Percentiles rank a stretch among this genome's conserved stretches.
Evolutionary conservation across 2,329 filamentous ascomycete genomes (phyloP).

Genomic region (Colletotrichum sp.): DNA sequence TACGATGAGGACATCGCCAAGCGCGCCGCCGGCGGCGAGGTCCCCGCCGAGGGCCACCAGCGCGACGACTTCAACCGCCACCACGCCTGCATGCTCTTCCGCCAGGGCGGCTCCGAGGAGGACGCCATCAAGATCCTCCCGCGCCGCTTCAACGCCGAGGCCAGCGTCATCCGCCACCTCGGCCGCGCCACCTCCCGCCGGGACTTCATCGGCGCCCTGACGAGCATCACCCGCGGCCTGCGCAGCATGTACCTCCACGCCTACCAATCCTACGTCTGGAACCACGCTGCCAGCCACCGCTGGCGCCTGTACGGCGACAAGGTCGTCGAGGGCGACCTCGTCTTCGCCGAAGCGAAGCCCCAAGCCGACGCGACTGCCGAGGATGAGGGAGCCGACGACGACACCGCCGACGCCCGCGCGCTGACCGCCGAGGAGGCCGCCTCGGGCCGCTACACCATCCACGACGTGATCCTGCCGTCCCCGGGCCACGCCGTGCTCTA

Average conservation of each 20-base stretch:
- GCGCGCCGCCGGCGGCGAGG: slow-evolving; percentile 38
- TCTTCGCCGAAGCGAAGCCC: slow-evolving; percentile 56
- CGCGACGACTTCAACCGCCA: slow-evolving; percentile 82
- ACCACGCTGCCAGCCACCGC: slow-evolving; percentile 79
- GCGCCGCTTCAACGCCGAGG: slow-evolving; percentile 81
- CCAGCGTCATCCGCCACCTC: slow-evolving; percentile 79
- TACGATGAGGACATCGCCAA: slow-evolving; percentile 70
- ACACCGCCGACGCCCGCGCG: slow-evolving; percentile 66
- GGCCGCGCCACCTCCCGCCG: slow-evolving; percentile 51
- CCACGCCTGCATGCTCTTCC: slow-evolving; percentile 77
- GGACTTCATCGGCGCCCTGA: slow-evolving; percentile 83
- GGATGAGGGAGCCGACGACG: slow-evolving; percentile 61
- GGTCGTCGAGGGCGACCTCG: slow-evolving; percentile 85
- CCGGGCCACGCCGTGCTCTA: slow-evolving; percentile 92
- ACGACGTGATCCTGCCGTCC: slow-evolving; percentile 89
- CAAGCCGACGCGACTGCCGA: slow-evolving; percentile 57
- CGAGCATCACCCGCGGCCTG: slow-evolving; percentile 80
- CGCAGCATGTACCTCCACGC: slow-evolving; percentile 96
- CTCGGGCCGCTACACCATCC: slow-evolving; percentile 79
- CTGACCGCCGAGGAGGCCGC: slow-evolving; percentile 79
- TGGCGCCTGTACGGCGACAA: slow-evolving; percentile 76
- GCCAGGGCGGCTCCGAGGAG: slow-evolving; percentile 58
- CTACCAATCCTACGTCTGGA: slow-evolving; percentile 96
- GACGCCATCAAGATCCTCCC: slow-evolving; percentile 75
- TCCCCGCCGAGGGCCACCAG: slow-evolving; percentile 56